Base-by-base conservation (phyloP, 1,284 basidiomycete species). In the Ustilago shanxiensis region DNA sequence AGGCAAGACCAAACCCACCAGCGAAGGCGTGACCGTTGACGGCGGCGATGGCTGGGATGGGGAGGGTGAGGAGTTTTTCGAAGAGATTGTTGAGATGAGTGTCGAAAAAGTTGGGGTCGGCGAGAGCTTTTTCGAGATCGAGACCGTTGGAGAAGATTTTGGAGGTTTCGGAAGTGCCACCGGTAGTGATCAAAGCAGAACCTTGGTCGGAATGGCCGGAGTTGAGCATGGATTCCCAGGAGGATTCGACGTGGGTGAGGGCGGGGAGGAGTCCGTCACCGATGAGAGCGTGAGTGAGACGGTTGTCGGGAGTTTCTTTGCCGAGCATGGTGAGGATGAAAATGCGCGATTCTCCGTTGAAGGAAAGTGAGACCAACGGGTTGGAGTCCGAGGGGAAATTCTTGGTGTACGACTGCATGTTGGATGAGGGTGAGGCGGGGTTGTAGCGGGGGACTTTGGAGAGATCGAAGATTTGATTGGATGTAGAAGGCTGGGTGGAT, bases 1-100 rank as follows among this genome's bases (percentile, higher is more conserved):
- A 87, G 1, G 93, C 90, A 24, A 96, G 88, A 80, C 94, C 91
- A 84, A 94, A 91, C 18, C 91, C 95, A 13, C 89, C 95, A 2
- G 95, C 95, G 85, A 94, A 97, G 64, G 91, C 92, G 83, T 97
- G 95, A 0, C 95, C 95, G 83, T 95, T 96, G 81, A 97, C 90
- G 3, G 93, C 93, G 31, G 93, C 93, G 71, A 97, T 90, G 5
- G 92, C 93, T 49, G 88, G 80, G 61, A 89, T 81, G 8, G 87
- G 87, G 79, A 88, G 88, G 7, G 87, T 87, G 55, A 88, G 74
- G 16, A 87, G 74, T 39, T 87, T 88, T 86, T 78, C 56, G 44
- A 77, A 84, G 24, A 83, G 86, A 50, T 89, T 89, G 86, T 95
- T 77, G 51, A 86, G 77, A 44, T 70, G 72, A 10, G 61, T 60